These are phyloP conservation scores for Neurospora crassa DNA, from an alignment of 2,329 filamentous ascomycete species.

Conservation along the genomic window DNA sequence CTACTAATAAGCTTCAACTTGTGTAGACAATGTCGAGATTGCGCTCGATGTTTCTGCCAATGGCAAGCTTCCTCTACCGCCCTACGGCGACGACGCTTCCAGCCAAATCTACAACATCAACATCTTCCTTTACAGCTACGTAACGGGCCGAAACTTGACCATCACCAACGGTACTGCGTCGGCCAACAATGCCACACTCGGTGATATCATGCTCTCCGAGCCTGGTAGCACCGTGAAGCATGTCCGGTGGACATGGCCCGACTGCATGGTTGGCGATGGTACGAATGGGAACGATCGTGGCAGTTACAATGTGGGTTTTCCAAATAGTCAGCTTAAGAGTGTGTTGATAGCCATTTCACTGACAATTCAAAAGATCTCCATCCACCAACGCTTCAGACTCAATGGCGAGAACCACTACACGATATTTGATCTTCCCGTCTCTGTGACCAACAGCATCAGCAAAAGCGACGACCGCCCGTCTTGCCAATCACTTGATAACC, in stretches of 20 bases:
- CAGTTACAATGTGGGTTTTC: constrained; percentile 46
- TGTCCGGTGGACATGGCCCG: constrained; percentile 63
- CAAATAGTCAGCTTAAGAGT: neutral
- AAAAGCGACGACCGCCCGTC: constrained; percentile 21
- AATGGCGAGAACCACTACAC: constrained; percentile 57
- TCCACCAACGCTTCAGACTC: constrained; percentile 59
- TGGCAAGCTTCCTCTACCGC: constrained; percentile 51
- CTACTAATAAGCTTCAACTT: constrained; percentile 10
- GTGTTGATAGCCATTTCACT: neutral
- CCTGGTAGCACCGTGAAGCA: constrained; percentile 62
- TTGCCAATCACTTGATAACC: constrained; percentile 43
- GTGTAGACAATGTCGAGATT: constrained; percentile 47
- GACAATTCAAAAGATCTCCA: constrained; percentile 44
- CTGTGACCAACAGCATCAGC: constrained; percentile 55
- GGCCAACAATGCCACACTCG: constrained; percentile 42
- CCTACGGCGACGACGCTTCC: constrained; percentile 41
- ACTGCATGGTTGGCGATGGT: constrained; percentile 55
- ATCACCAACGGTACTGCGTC: constrained; percentile 47
- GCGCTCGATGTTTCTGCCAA: constrained; percentile 59
- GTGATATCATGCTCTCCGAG: constrained; percentile 55
- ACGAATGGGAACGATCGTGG: constrained; percentile 43
- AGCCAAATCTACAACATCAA: constrained; percentile 55
- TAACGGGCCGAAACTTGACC: constrained; percentile 56
- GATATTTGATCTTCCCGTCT: constrained; percentile 61
- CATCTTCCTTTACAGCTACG: constrained; percentile 56